These are phyloP conservation scores for Ensete ventricosum DNA, from an alignment of 176 grass and related monocot species.

Conservation along the genomic window DNA sequence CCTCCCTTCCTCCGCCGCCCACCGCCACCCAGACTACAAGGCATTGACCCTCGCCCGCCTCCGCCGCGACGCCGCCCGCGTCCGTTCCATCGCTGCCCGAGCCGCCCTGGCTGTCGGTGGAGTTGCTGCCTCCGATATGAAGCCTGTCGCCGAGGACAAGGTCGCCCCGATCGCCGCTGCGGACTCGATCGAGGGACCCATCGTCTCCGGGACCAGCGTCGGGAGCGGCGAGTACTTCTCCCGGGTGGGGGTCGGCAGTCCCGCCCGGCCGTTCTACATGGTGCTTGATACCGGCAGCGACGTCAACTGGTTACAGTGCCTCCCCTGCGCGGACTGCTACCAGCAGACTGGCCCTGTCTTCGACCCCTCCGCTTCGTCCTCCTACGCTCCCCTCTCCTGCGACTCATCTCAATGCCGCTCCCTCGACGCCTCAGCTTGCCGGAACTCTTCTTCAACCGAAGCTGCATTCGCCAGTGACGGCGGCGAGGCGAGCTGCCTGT, in stretches of 20 bases:
- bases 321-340: conserved; percentile 92
- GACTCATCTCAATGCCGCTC: conserved; percentile 46
- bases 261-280: conserved; percentile 60
- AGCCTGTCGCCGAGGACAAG: conserved; percentile 19
- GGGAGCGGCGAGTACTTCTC: conserved; percentile 99
- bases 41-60: conserved; percentile 51
- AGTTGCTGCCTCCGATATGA: conserved; percentile 27
- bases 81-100: conserved; percentile 36
- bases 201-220: conserved; percentile 71
- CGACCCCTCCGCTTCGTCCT: conserved; percentile 50
- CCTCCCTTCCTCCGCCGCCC: conserved; percentile 26
- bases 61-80: conserved; percentile 45
- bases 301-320: conserved; percentile 89
- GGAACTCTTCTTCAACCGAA: conserved; percentile 45
- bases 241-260: conserved; percentile 54
- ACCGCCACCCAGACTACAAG: conserved; percentile 36
- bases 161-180: conserved; percentile 2
- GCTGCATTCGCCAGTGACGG: conserved; percentile 38
- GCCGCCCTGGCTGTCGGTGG: conserved; percentile 39
- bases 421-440: conserved; percentile 73
- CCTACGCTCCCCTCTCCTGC: conserved; percentile 56
- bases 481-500: neutral
- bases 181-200: conserved; percentile 36
- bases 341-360: conserved; percentile 78
- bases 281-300: conserved; percentile 97